phyloP scores from a whole-genome alignment of 2,329 filamentous ascomycete species.

The Aspergillus tubingensis region DNA sequence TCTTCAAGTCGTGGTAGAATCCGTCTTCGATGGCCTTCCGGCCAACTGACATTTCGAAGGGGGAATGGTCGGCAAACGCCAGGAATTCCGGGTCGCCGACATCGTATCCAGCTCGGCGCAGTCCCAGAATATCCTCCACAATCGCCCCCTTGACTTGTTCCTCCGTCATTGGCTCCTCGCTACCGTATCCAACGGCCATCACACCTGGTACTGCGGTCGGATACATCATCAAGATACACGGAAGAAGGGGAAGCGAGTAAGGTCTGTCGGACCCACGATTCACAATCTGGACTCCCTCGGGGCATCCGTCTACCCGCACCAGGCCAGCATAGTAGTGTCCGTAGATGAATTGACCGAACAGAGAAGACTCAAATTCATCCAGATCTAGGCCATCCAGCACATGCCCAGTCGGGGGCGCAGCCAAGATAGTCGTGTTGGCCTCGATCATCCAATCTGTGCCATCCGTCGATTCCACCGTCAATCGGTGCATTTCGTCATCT shows the following conservation, averaged over 20 bases:
- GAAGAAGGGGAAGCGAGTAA: conserved; percentile 12
- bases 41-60: conserved; percentile 33
- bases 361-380: conserved; percentile 28
- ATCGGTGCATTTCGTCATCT: conserved; percentile 25
- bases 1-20: conserved; percentile 40
- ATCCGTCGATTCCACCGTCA: conserved; percentile 29
- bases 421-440: conserved; percentile 40
- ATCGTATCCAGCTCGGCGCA: background rate
- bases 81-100: conserved; percentile 16
- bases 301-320: conserved; percentile 31
- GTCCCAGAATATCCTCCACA: background rate
- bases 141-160: conserved; percentile 8
- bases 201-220: background rate
- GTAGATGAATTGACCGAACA: conserved; percentile 35
- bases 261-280: conserved; percentile 13
- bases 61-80: conserved; percentile 24
- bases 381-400: conserved; percentile 38
- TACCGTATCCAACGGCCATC: conserved; percentile 6
- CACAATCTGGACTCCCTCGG: background rate
- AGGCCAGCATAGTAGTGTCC: conserved; percentile 34
- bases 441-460: conserved; percentile 30
- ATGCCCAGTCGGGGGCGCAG: conserved; percentile 38
- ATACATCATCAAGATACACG: conserved; percentile 7
- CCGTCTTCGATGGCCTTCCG: conserved; percentile 34
- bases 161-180: conserved; percentile 6